phyloP scores from a whole-genome alignment of 805 yeast genomes.

The Monosporozyma siamensis region DNA sequence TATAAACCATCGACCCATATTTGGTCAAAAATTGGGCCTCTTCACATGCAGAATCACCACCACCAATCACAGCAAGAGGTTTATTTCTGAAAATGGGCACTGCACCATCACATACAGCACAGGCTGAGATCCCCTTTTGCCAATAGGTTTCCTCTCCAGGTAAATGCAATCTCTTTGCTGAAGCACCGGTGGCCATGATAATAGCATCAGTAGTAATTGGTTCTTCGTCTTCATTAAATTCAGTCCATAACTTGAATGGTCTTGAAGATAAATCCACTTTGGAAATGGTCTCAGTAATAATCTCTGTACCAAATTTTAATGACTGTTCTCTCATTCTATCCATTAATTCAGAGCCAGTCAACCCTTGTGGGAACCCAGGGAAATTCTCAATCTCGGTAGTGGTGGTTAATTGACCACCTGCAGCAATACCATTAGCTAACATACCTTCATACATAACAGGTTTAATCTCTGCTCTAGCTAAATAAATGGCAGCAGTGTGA shows the following conservation, averaged over 20 bases:
- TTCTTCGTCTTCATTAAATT: slow-evolving; percentile 83
- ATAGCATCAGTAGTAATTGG: slow-evolving; percentile 91
- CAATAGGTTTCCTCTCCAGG: slow-evolving; percentile 98
- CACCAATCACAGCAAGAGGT: slow-evolving; percentile 96
- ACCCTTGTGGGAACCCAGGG: slow-evolving; percentile 96
- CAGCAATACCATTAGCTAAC: slow-evolving; percentile 94
- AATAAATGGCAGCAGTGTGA: slow-evolving; percentile 96
- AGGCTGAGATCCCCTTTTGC: slow-evolving; percentile 99
- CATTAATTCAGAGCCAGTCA: slow-evolving; percentile 82
- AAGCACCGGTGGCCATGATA: slow-evolving; percentile 94
- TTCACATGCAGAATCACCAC: slow-evolving; percentile 99
- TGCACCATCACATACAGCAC: slow-evolving; percentile 99
- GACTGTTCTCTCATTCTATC: slow-evolving; percentile 90
- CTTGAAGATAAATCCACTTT: slow-evolving; percentile 79
- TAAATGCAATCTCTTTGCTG: slow-evolving; percentile 85
- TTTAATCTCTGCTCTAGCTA: slow-evolving; percentile 92
- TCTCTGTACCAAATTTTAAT: slow-evolving; percentile 79
- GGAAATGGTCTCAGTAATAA: slow-evolving; percentile 90
- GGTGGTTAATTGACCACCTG: slow-evolving; percentile 98
- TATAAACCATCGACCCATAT: slow-evolving; percentile 91
- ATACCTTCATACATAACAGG: slow-evolving; percentile 93
- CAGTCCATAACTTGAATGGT: slow-evolving; percentile 97
- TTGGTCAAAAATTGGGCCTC: slow-evolving; percentile 96
- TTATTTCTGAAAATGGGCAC: slow-evolving; percentile 97
- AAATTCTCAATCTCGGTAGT: slow-evolving; percentile 98